Base-by-base conservation (phyloP, 2,329 filamentous ascomycete genomes). In the Zymoseptoria ardabiliae region DNA sequence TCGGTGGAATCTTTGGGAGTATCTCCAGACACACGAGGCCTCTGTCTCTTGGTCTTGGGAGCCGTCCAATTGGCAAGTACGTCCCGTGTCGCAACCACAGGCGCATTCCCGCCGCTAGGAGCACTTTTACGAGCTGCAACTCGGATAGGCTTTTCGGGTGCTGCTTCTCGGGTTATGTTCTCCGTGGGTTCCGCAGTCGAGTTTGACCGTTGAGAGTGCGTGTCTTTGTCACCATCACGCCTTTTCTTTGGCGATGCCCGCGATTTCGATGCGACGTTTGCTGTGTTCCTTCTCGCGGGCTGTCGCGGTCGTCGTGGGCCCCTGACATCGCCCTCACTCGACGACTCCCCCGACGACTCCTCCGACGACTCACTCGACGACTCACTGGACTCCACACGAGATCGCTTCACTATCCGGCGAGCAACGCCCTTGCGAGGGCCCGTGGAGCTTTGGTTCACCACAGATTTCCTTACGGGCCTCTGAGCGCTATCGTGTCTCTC, bases 1-100 rank as follows among this genome's bases (percentile, higher is more conserved):
- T 61, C 61, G 6, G 45, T 55, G 21, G 63, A 66, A 48, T 68
- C 61, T 53, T 67, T 64, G 2, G 64, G 56, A 1, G 66, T 68
- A 11, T 64, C 62, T 23, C 58, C 64, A 22, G 58, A 65, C 11
- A 68, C 67, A 20, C 64, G 55, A 22, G 52, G 21, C 20, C 60
- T 56, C 30, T 60, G 57, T 53, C 53, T 66, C 19, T 55, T 48
- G 52, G 63, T 60, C 53, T 63, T 58, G 23, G 51, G 55, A 6
- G 48, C 57, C 13, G 45, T 35, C 62, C 61, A 63, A 45, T 63
- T 65, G 4, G 56, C 55, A 54, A 65, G 61, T 6, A 66, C 28
- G 45, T 62, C 53, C 54, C 48, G 49, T 9, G 53, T 56, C 22
- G 35, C 55, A n/a, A 50, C 58, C 17, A 54, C 56, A 11, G 53